phyloP scores from a whole-genome alignment of 352 stramenopile genomes.

The Blastocystis hominis region DNA sequence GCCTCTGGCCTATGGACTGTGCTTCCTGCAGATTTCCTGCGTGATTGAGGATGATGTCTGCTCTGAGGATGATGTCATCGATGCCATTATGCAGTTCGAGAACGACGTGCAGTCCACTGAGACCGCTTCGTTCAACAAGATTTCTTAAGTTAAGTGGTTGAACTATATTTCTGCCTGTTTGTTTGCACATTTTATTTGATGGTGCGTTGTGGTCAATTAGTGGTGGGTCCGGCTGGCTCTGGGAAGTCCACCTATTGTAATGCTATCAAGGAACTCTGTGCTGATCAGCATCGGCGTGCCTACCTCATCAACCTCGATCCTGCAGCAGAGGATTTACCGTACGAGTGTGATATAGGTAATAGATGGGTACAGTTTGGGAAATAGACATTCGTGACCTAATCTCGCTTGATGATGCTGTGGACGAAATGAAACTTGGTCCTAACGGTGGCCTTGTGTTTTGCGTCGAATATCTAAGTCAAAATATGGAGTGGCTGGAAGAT shows the following conservation, averaged over 20 bases:
- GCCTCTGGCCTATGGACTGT: slow-evolving; percentile 37
- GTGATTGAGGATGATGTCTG: slow-evolving; percentile 53
- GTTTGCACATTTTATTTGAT: slow-evolving; percentile 45
- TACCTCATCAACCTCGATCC: slow-evolving; percentile 63
- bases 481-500: slow-evolving; percentile 87
- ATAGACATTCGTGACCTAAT: slow-evolving; percentile 81
- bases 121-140: slow-evolving; percentile 51
- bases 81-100: slow-evolving; percentile 43
- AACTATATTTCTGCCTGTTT: neutral
- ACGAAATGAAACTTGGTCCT: slow-evolving; percentile 86
- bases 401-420: slow-evolving; percentile 88
- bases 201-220: slow-evolving; percentile 78
- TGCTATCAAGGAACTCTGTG: slow-evolving; percentile 81
- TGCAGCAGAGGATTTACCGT: slow-evolving; percentile 61
- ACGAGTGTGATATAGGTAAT: slow-evolving; percentile 52
- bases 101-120: slow-evolving; percentile 51
- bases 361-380: neutral
- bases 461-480: slow-evolving; percentile 85
- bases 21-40: slow-evolving; percentile 13
- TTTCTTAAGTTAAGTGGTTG: slow-evolving; percentile 7
- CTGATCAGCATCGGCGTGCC: slow-evolving; percentile 68
- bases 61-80: slow-evolving; percentile 51
- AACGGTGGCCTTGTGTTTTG: slow-evolving; percentile 96
- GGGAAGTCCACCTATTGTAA: slow-evolving; percentile 84
- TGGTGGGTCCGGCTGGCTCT: slow-evolving; percentile 79